Percentiles rank a stretch among this genome's conserved stretches.
These are phyloP conservation scores for Pseudocercospora pini-densiflorae DNA, from an alignment of 2,329 filamentous ascomycete genomes.

Conservation along the genomic window DNA sequence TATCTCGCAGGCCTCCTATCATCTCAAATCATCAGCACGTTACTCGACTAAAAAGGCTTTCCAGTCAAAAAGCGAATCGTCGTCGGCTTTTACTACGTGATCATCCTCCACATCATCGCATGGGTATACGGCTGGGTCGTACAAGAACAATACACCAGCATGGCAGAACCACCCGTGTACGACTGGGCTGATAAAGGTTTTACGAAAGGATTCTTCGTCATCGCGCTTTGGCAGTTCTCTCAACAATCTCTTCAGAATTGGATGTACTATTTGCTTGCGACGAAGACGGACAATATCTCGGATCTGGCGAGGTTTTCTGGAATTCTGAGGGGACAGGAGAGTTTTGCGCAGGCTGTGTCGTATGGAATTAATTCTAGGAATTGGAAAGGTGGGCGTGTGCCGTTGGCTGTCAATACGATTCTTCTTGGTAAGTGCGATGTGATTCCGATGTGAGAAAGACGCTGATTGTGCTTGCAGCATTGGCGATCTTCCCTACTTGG, in stretches of 20 bases:
- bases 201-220: constrained; percentile 53
- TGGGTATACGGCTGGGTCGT: constrained; percentile 56
- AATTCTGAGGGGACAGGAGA: constrained; percentile 51
- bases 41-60: constrained; percentile 51
- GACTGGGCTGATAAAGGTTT: constrained; percentile 53
- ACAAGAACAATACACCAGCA: constrained; percentile 53
- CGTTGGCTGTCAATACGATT: constrained; percentile 47
- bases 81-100: constrained; percentile 47
- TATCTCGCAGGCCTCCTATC: constrained; percentile 50
- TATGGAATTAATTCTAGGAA: constrained; percentile 50
- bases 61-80: constrained; percentile 50
- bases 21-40: constrained; percentile 50
- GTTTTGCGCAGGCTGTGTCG: constrained; percentile 50
- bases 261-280: constrained; percentile 61
- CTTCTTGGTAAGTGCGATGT: constrained; percentile 29
- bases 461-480: constrained; percentile 16
- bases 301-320: constrained; percentile 53
- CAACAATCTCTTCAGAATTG: constrained; percentile 60
- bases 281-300: constrained; percentile 61
- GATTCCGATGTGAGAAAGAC: background rate
- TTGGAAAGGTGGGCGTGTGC: constrained; percentile 50
- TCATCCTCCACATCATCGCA: constrained; percentile 48
- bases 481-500: constrained; percentile 40
- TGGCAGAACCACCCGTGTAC: constrained; percentile 45
- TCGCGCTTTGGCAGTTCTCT: constrained; percentile 56